Percentiles rank a stretch among this genome's conserved stretches.
Conservation (phyloP, 805 yeast species). For the Wickerhamomyces tratensis region DNA sequence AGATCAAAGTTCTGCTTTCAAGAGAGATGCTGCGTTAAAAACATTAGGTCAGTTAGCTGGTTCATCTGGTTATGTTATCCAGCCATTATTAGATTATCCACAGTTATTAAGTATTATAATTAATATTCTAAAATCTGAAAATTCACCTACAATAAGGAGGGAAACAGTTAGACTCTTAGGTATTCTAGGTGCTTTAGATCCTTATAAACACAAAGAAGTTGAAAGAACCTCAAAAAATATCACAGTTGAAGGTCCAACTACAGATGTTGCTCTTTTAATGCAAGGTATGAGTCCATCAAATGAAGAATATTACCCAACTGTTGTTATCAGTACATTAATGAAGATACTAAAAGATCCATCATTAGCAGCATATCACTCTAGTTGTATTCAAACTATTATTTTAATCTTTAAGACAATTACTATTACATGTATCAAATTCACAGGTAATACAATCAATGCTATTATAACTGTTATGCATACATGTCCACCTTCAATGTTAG, state of each 20-base stretch:
- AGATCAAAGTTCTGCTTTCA: slow-evolving; percentile 83
- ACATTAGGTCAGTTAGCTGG: slow-evolving; percentile 84
- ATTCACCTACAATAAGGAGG: slow-evolving; percentile 61
- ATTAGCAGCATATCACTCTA: slow-evolving; percentile 75
- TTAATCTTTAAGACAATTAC: slow-evolving; percentile 86
- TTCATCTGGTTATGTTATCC: slow-evolving; percentile 90
- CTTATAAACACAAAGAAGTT: slow-evolving; percentile 88
- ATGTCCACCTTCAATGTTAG: slow-evolving; percentile 71
- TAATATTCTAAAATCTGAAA: slow-evolving; percentile 73
- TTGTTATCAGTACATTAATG: slow-evolving; percentile 78
- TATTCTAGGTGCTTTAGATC: slow-evolving; percentile 92
- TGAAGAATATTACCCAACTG: slow-evolving; percentile 93
- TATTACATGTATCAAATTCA: slow-evolving; percentile 77
- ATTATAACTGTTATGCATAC: slow-evolving; percentile 75
- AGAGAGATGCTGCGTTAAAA: slow-evolving; percentile 82
- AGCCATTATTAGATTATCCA: slow-evolving; percentile 88
- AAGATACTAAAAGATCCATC: slow-evolving; percentile 81
- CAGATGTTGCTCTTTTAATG: slow-evolving; percentile 84
- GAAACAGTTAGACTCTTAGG: slow-evolving; percentile 89
- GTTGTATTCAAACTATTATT: slow-evolving; percentile 90
- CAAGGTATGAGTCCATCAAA: slow-evolving; percentile 88
- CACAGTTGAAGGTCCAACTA: slow-evolving; percentile 71
- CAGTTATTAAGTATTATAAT: slow-evolving; percentile 76
- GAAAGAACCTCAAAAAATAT: slow-evolving; percentile 54
- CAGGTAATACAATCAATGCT: slow-evolving; percentile 84